Conservation (phyloP, 345 rosid genomes). For the Corymbia maculata region DNA sequence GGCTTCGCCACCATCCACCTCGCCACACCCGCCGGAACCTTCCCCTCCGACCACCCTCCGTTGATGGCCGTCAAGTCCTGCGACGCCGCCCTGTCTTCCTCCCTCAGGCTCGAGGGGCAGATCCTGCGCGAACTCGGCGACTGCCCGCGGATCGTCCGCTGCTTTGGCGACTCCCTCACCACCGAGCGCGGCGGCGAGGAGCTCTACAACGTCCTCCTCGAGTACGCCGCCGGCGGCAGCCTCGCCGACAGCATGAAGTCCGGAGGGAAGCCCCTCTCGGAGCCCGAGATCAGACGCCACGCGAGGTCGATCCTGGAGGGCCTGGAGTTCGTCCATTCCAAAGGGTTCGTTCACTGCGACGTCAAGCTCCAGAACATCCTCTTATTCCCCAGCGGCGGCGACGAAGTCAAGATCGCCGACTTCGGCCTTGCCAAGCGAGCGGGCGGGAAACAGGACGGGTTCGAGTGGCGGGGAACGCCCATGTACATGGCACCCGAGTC, state of each 20-base stretch:
- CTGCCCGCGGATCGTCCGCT: conserved; percentile 40
- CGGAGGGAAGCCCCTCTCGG: conserved; percentile 33
- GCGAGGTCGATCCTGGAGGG: conserved; percentile 50
- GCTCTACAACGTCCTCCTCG: conserved; percentile 51
- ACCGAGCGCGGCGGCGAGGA: conserved; percentile 24
- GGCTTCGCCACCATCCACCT: conserved; percentile 57
- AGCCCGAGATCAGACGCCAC: conserved; percentile 37
- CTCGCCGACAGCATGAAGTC: conserved; percentile 20
- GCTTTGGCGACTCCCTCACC: conserved; percentile 38
- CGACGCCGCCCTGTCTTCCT: conserved; percentile 12
- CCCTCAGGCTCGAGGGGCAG: conserved; percentile 45
- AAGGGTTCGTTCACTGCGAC: conserved; percentile 54
- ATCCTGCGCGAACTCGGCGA: conserved; percentile 26
- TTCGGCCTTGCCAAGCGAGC: conserved; percentile 60
- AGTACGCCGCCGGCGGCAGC: conserved; percentile 69
- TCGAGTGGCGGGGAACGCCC: conserved; percentile 63
- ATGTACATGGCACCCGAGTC: conserved; percentile 79
- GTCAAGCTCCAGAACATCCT: conserved; percentile 24
- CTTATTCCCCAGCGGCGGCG: conserved; percentile 13
- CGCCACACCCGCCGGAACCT: conserved; percentile 6
- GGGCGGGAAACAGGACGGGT: not conserved
- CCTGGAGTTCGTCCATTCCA: conserved; percentile 35
- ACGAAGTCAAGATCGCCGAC: conserved; percentile 45
- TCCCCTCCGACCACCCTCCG: conserved; percentile 14
- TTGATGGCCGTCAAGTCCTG: conserved; percentile 66